Base-by-base conservation (phyloP, 352 stramenopile genomes). In the Pythium insidiosum region DNA sequence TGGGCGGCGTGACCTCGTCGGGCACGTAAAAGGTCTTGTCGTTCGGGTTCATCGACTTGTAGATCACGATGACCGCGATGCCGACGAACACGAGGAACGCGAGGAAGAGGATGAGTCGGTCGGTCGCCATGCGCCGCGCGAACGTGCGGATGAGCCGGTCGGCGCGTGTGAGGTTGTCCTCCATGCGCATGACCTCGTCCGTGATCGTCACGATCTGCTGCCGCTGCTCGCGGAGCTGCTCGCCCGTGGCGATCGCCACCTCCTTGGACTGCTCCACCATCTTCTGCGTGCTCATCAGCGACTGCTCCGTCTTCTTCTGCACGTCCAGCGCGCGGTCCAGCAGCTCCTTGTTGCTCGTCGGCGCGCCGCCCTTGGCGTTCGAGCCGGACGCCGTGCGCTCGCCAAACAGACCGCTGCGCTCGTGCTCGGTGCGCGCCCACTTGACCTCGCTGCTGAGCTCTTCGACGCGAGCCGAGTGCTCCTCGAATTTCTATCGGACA, bases 401-500 rank as follows among this genome's bases (percentile, higher is more conserved):
- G 4, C 76, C 81, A 45, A 91, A 94, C 1, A 94, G 44, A 0
- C 78, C 78, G 26, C 61, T 88, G 22, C 78, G 72, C 41, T 90
- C 76, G 28, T 88, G 73, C 38, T 94, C 76, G 18, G 72, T 58
- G 39, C 87, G 87, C 6, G 78, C 78, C 76, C 76, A 90, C 24
- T 77, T 72, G 19, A 90, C 82, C 47, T 94, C 81, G 31, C 76
- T 65, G 4, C 62, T 80, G 26, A 94, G 73, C 49, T 90, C 73
- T 59, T 91, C 81, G 2, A 90, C 77, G 1, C 81, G 68, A 29
- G 69, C 62, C n/a, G 58, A 77, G 46, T 87, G 77, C 47, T 88
- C 73, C 12, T 90, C 74, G 50, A 91, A 91, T 86, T 82, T 91
- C 81, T 94, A n/a, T n/a, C n/a, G n/a, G n/a, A n/a, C n/a, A n/a